Base-by-base conservation (phyloP, 805 yeast species). In the Pichia phayaonensis region DNA sequence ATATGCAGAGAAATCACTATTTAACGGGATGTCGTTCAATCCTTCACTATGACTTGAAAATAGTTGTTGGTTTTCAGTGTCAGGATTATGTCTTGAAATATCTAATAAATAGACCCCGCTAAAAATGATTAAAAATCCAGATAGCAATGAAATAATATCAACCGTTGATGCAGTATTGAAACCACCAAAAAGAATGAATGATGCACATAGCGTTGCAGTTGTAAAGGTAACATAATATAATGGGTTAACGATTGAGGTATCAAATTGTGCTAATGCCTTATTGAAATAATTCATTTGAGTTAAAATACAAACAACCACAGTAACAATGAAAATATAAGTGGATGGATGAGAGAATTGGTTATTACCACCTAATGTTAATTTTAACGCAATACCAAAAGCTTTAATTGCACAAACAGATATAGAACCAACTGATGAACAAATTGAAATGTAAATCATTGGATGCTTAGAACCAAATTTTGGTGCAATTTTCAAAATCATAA, bases 221-320 rank as follows among this genome's bases (percentile, higher is more conserved):
- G 97, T 89, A 71, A 89, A 90, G 1, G 95, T 82, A 49, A 89
- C 97, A 62, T 90, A 89, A 70, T 89, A 89, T 54, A 89, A 72
- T 31, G 96, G 96, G 66, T 89, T 89, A 50, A 89, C 96, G 58
- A 89, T 86, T 0, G 95, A 86, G 7, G 96, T 89, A 65, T 90
- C 96, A 61, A 89, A 89, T 66, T 87, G 96, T 59, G 90, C 96
- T 62, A 89, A 74, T 0, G 96, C 96, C 72, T 87, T 90, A 75
- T 89, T 89, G 74, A 89, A 87, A 65, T 86, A 89, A 71, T 87
- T 89, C 96, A 89, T 89, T 68, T 89, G 97, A 7, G 95, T 87
- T 60, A 86, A 61, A 58, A 89, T 90, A 68, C 96, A 89, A 41
- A 84, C 76, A 10, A 73, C 86, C 51, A 89, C 96, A 23, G 87